Conservation (phyloP, 73 alveolate species). For the Uronychia setigera region DNA sequence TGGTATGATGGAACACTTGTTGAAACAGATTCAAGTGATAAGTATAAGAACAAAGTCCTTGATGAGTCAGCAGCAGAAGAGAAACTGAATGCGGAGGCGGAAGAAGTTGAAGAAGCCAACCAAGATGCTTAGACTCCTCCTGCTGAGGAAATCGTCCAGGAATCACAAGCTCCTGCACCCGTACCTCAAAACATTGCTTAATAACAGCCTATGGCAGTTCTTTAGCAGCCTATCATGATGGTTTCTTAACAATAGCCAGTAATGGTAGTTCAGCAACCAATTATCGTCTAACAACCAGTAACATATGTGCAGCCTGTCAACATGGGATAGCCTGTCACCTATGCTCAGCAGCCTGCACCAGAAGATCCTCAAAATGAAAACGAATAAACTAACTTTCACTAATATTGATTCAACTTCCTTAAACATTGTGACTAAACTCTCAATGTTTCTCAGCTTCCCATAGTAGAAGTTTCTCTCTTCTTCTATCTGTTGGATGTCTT, state of each 20-base stretch:
- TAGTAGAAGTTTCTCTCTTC: constrained; percentile 79
- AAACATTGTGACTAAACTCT: too few relatives aligned
- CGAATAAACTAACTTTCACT: too few relatives aligned
- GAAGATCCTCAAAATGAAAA: too few relatives aligned
- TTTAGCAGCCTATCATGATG: not conserved
- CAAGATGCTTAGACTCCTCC: not conserved
- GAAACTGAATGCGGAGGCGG: not conserved
- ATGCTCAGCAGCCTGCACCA: too few relatives aligned
- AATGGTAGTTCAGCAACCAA: not conserved
- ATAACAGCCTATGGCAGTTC: too few relatives aligned
- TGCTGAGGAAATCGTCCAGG: not conserved
- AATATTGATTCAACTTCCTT: too few relatives aligned
- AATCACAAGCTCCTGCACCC: not conserved
- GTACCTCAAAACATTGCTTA: too few relatives aligned
- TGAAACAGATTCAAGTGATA: not conserved
- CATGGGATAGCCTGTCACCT: too few relatives aligned
- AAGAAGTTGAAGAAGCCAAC: not conserved
- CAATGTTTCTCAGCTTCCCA: constrained; percentile 63
- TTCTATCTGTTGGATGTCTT: constrained; percentile 69
- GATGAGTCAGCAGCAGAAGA: not conserved
- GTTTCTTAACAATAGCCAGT: not conserved
- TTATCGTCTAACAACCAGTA: not conserved
- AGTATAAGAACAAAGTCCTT: not conserved
- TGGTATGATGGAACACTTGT: not conserved
- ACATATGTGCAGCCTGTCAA: too few relatives aligned